A percentile compares a stretch with the other conserved stretches of the same genome.
Evolutionary conservation across 176 grass and related monocot species (phyloP).

Genomic region (Bolboschoenus planiculmis): DNA sequence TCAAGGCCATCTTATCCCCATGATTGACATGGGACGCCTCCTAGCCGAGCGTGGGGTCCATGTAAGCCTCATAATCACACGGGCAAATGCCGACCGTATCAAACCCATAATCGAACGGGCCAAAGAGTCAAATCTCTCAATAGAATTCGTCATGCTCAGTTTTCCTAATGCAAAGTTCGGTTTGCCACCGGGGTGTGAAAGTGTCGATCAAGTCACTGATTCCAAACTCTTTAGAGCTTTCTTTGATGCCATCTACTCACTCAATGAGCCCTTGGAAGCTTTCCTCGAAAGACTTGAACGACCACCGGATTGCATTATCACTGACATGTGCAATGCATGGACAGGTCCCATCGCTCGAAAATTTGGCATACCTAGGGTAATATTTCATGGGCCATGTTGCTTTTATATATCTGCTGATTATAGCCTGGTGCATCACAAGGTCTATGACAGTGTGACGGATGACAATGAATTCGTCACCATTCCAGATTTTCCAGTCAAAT

Average conservation of each 20-base stretch:
- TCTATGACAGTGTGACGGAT: constrained; percentile 24
- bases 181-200: constrained; percentile 42
- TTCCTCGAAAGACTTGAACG: constrained; percentile 2
- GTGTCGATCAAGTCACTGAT: constrained; percentile 26
- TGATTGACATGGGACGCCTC: constrained; percentile 43
- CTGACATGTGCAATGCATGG: constrained; percentile 48
- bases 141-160: constrained; percentile 17
- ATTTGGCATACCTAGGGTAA: constrained; percentile 28
- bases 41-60: constrained; percentile 39
- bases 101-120: constrained; percentile 27
- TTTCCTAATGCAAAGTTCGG: constrained; percentile 35
- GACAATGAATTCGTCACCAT: constrained; percentile 30
- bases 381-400: constrained; percentile 43
- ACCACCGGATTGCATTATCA: constrained; percentile 36
- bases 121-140: background rate
- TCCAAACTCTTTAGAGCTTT: background rate
- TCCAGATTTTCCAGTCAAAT: constrained; percentile 25
- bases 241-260: constrained; percentile 22
- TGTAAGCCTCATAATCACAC: constrained; percentile 50
- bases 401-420: constrained; percentile 35
- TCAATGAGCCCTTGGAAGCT: constrained; percentile 28
- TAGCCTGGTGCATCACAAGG: constrained; percentile 28
- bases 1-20: constrained; percentile 56
- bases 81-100: constrained; percentile 26
- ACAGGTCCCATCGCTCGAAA: constrained; percentile 30